Evolutionary conservation across 1,284 basidiomycete species (phyloP), one percentile per base, ranked within the genome.

Genomic region (Rhodotorula sp.): DNA sequence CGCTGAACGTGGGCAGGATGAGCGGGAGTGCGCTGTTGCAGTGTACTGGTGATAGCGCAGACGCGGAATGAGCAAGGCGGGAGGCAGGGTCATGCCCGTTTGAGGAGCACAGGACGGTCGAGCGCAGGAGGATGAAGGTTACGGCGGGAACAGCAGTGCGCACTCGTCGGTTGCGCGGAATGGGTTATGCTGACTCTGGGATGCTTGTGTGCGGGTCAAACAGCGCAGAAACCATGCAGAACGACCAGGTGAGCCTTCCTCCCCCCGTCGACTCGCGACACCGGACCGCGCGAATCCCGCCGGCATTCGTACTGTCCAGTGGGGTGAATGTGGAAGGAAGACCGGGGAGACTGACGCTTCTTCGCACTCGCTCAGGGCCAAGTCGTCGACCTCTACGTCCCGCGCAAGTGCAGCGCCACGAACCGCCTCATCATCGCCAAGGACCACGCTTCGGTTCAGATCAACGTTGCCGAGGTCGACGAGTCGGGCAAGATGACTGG

Each of bases 351-450:
- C 54, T 66, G 59, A 66, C 59, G 30, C n/a, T 4, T 46, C n/a
- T 30, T 34, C 11, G 1, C 24, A 34, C 20, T 1, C n/a, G 46
- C 47, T 10, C 77, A 97, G 92, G 94, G 95, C 85, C 86, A 92
- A 82, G 94, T 99, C 82, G 95, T 99, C 81, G 95, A 99, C 87
- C 93, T 99, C 84, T 99, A 99, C 87, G 94, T 99, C 82, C 95
- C 95, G 82, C 92, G 95, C 86, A 98, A 99, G 85, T 99, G 96
- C 84, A 87, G 92, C 82, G 76, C 65, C 67, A 77, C 80, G 90
- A 92, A 93, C 87, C 91, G 93, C 77, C 86, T 97, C 80, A 97
- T 97, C 82, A 95, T 92, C 78, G 91, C 95, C 80, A 98, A 99
- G 86, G 95, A 99, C 84, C 93, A 98, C 83, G 94, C 95, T 57